Conservation (phyloP, 2,329 filamentous ascomycete species). For the Colletotrichum spinosum region DNA sequence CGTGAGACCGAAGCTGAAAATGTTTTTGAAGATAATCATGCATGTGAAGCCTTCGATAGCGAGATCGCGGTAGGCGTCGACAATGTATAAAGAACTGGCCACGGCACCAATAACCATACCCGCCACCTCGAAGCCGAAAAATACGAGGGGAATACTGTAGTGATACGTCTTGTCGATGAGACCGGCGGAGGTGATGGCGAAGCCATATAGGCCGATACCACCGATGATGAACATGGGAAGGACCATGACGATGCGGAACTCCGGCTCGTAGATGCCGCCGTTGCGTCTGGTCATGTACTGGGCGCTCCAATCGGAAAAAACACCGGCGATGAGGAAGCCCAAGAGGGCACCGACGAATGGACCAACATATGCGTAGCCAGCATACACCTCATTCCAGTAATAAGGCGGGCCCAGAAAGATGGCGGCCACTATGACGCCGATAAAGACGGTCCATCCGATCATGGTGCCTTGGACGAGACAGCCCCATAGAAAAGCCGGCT, state of each 20-base stretch:
- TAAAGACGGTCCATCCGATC: constrained; percentile 96
- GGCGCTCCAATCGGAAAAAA: constrained; percentile 79
- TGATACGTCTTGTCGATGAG: constrained; percentile 67
- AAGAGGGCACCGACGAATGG: constrained; percentile 86
- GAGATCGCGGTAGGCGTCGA: constrained; percentile 90
- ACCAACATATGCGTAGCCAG: constrained; percentile 88
- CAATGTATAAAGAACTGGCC: constrained; percentile 86
- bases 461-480: constrained; percentile 86
- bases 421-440: constrained; percentile 83
- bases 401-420: constrained; percentile 85
- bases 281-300: constrained; percentile 79
- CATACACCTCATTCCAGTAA: constrained; percentile 83
- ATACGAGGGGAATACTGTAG: constrained; percentile 81
- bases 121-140: constrained; percentile 85
- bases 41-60: constrained; percentile 91
- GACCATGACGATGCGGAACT: constrained; percentile 87
- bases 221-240: constrained; percentile 84
- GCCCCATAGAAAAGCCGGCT: constrained; percentile 87
- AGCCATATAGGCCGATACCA: constrained; percentile 84
- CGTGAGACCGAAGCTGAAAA: constrained; percentile 89
- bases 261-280: constrained; percentile 87
- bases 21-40: constrained; percentile 92
- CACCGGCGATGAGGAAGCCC: constrained; percentile 81
- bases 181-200: constrained; percentile 78
- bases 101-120: constrained; percentile 95